A percentile compares a stretch with the other conserved stretches of the same genome.
Evolutionary conservation across 192 early-diverging fungal genomes (phyloP).

Genomic region (Thamnidium elegans): DNA sequence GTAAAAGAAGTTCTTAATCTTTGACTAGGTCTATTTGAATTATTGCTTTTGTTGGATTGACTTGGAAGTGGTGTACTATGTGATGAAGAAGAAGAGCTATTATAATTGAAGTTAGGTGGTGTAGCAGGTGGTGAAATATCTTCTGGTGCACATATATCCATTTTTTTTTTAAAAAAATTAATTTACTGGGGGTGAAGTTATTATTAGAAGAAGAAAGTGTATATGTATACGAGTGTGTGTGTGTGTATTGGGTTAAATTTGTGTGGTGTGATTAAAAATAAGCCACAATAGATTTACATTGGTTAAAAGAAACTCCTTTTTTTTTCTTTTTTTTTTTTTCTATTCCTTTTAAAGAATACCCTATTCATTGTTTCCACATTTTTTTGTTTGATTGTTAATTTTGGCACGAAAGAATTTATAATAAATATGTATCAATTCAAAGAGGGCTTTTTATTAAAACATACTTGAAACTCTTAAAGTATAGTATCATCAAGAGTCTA

Average conservation of each 20-base stretch:
- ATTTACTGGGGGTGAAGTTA: too few relatives aligned
- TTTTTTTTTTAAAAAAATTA: neutral
- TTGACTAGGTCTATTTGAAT: slow-evolving; percentile 15
- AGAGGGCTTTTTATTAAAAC: too few relatives aligned
- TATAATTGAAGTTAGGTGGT: slow-evolving; percentile 27
- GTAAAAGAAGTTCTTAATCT: neutral
- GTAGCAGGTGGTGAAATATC: slow-evolving; percentile 40
- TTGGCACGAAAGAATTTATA: neutral
- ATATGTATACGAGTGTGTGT: too few relatives aligned
- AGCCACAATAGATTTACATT: neutral
- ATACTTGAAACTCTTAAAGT: too few relatives aligned
- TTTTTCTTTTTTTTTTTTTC: neutral
- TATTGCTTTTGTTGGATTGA: neutral
- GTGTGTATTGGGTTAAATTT: neutral
- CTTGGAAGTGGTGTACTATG: slow-evolving; percentile 10
- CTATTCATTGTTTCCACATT: neutral
- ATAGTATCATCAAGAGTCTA: too few relatives aligned
- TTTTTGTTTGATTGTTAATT: too few relatives aligned
- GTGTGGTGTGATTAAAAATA: neutral
- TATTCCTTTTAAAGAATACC: neutral
- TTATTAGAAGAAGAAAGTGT: too few relatives aligned
- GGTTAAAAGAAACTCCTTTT: neutral
- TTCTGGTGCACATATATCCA: slow-evolving; percentile 32
- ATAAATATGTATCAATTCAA: neutral
- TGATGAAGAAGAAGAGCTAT: slow-evolving; percentile 10